These are phyloP conservation scores for Verticillium albo-atrum DNA, from an alignment of 2,329 filamentous ascomycete species.

Conservation along the genomic window DNA sequence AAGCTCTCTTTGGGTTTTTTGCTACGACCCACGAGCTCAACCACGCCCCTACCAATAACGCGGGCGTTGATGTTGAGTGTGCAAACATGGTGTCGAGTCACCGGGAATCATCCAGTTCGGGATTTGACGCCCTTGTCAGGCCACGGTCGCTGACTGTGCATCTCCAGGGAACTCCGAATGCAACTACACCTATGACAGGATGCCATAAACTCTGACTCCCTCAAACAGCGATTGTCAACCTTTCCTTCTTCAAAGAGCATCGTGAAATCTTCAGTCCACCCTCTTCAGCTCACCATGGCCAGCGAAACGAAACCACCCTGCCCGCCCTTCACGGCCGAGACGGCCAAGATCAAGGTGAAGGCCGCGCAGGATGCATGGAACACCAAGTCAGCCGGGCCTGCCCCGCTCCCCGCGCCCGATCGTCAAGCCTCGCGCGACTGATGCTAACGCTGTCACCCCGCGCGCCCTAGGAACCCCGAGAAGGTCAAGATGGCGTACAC, in stretches of 20 bases:
- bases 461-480: conserved; percentile 51
- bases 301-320: conserved; percentile 33
- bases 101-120: not conserved
- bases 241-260: too few species aligned
- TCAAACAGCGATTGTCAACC: not conserved
- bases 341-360: conserved; percentile 73
- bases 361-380: conserved; percentile 76
- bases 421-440: not conserved
- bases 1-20: conserved; percentile 18
- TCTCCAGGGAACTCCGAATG: too few species aligned
- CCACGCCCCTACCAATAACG: not conserved
- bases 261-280: not conserved
- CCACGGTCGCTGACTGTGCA: not conserved
- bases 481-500: conserved; percentile 71
- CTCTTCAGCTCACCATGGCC: not conserved
- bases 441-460: too few species aligned
- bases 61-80: not conserved
- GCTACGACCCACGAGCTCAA: conserved; percentile 2
- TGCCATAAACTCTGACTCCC: not conserved
- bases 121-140: not conserved
- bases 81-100: not conserved
- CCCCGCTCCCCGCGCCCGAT: not conserved
- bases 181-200: too few species aligned
- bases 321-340: conserved; percentile 71
- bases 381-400: conserved; percentile 57